Evolutionary conservation across 2,329 filamentous ascomycete species (phyloP).

Genomic region (Phaeoacremonium minimum): DNA sequence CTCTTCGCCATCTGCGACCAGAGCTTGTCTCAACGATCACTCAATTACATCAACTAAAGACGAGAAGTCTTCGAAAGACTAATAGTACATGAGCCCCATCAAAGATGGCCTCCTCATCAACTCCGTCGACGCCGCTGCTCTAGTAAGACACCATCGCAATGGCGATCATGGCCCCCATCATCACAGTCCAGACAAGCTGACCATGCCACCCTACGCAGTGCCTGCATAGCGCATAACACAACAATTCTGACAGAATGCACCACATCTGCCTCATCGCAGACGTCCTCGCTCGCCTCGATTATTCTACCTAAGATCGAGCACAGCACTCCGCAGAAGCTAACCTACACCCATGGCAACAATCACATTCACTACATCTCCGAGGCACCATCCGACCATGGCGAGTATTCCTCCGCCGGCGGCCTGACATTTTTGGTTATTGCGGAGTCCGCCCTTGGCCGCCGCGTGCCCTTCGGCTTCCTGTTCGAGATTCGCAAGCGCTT

Average conservation of each 20-base stretch:
- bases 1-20: too few relatives aligned
- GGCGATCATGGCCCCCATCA: too few relatives aligned
- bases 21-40: too few relatives aligned
- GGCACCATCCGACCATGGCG: constrained; percentile 62
- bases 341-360: constrained; percentile 86
- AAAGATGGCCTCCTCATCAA: constrained; percentile 68
- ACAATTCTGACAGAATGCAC: constrained; percentile 95
- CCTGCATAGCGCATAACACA: constrained; percentile 88
- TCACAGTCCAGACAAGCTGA: constrained; percentile 8
- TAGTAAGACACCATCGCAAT: constrained; percentile 52
- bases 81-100: too few relatives aligned
- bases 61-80: too few relatives aligned
- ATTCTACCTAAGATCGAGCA: constrained; percentile 95
- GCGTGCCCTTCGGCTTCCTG: constrained; percentile 89
- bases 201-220: constrained; percentile 43
- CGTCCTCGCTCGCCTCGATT: constrained; percentile 82
- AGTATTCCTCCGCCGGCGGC: constrained; percentile 63
- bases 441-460: constrained; percentile 73
- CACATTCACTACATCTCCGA: constrained; percentile 96
- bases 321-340: constrained; percentile 75
- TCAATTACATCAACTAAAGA: too few relatives aligned
- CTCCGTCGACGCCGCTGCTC: constrained; percentile 62
- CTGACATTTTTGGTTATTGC: constrained; percentile 91
- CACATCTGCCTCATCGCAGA: constrained; percentile 74
- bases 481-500: constrained; percentile 89